Evolutionary conservation across 805 yeast species (phyloP).

Genomic region (Grigorovia transvaalensis): DNA sequence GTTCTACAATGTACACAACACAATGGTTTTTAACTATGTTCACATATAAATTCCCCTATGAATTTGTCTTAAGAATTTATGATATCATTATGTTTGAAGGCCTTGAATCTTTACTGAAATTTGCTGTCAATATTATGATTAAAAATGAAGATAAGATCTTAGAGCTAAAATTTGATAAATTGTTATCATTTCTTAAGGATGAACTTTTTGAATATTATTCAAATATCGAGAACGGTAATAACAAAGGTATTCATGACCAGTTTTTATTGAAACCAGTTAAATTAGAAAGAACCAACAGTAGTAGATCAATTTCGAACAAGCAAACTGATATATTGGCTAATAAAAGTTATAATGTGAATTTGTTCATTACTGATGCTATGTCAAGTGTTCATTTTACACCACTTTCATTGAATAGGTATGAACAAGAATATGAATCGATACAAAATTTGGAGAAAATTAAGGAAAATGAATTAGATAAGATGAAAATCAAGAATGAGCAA

Average conservation of each 20-base stretch:
- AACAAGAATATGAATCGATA: conserved; percentile 66
- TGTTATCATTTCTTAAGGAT: conserved; percentile 70
- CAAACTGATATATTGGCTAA: conserved; percentile 2
- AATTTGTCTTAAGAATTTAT: conserved; percentile 74
- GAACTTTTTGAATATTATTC: conserved; percentile 64
- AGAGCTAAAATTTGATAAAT: conserved; percentile 59
- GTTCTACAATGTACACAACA: conserved; percentile 91
- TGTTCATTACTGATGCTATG: conserved; percentile 71
- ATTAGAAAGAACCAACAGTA: not conserved
- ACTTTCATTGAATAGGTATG: conserved; percentile 56
- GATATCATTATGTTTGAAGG: conserved; percentile 91
- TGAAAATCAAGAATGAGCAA: conserved; percentile 58
- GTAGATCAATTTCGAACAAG: not conserved
- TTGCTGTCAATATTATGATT: conserved; percentile 71
- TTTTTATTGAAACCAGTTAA: conserved; percentile 2
- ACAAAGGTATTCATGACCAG: conserved; percentile 10
- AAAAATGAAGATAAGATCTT: conserved; percentile 54
- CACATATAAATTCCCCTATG: conserved; percentile 88
- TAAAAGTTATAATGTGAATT: conserved; percentile 50
- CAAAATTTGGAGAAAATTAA: conserved; percentile 56
- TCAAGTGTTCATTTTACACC: conserved; percentile 58
- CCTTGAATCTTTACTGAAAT: conserved; percentile 70
- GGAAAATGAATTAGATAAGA: conserved; percentile 50
- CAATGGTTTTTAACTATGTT: conserved; percentile 96
- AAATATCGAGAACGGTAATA: conserved; percentile 17